Conservation (phyloP, 768 basidiomycete species). For the Tricholoma matsutake region DNA sequence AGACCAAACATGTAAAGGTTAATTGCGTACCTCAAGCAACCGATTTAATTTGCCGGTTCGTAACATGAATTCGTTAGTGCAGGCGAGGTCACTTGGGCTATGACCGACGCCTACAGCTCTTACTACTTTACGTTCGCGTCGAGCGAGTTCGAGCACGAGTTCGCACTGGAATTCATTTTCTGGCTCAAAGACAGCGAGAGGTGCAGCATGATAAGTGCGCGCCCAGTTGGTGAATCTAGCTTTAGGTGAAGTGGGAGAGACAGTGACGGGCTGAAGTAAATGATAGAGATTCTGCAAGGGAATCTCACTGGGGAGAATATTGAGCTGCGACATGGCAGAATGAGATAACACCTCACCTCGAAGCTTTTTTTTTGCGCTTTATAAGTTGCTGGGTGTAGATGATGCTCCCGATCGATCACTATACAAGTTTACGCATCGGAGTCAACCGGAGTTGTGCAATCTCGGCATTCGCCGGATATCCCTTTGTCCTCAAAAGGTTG, state of each 20-base stretch:
- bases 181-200: slow-evolving; percentile 75
- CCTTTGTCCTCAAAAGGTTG: no score
- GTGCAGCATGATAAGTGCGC: slow-evolving; percentile 66
- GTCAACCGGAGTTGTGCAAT: slow-evolving; percentile 14
- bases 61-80: slow-evolving; percentile 85
- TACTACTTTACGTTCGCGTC: slow-evolving; percentile 64
- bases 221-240: slow-evolving; percentile 85
- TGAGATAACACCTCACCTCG: slow-evolving; percentile 23
- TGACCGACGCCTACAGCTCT: slow-evolving; percentile 90
- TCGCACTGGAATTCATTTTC: slow-evolving; percentile 64
- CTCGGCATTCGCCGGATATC: slow-evolving; percentile 30
- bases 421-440: slow-evolving; percentile 10
- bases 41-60: slow-evolving; percentile 70
- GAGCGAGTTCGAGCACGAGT: slow-evolving; percentile 77
- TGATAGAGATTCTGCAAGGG: slow-evolving; percentile 47
- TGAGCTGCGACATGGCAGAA: slow-evolving; percentile 34
- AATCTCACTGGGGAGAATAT: slow-evolving; percentile 33
- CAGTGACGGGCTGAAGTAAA: slow-evolving; percentile 53
- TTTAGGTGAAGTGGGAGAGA: slow-evolving; percentile 36
- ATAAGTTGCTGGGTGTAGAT: slow-evolving; percentile 28
- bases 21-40: slow-evolving; percentile 68
- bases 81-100: slow-evolving; percentile 90
- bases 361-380: slow-evolving; percentile 33
- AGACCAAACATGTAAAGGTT: slow-evolving; percentile 17
- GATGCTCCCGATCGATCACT: slow-evolving; percentile 27